These are phyloP conservation scores for Globisporangium irregulare DNA, from an alignment of 352 stramenopile species.

Conservation along the genomic window DNA sequence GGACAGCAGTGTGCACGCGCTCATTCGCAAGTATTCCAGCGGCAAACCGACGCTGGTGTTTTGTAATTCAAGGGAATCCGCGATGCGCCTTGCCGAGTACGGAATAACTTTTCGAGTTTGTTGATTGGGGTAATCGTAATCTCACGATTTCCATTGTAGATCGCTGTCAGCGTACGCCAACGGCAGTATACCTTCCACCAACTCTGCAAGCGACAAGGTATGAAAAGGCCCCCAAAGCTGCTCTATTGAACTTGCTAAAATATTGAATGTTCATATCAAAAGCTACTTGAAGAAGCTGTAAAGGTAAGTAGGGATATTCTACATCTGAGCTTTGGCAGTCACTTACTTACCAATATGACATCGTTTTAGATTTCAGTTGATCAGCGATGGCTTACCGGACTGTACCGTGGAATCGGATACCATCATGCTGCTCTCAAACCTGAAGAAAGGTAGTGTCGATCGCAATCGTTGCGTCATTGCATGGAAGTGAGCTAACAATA, in stretches of 20 bases:
- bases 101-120: background rate
- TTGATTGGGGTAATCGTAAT: background rate
- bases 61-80: constrained; percentile 34
- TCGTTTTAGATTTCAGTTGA: constrained; percentile 14
- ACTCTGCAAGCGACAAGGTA: constrained; percentile 12
- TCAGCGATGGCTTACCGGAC: constrained; percentile 10
- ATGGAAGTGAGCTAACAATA: background rate
- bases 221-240: background rate
- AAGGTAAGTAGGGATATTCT: constrained; percentile 1
- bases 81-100: constrained; percentile 29
- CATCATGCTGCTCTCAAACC: constrained; percentile 32
- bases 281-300: constrained; percentile 4
- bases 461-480: background rate
- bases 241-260: background rate
- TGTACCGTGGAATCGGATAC: constrained; percentile 29
- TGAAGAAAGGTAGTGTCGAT: constrained; percentile 22
- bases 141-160: constrained; percentile 1
- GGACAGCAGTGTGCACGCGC: constrained; percentile 38
- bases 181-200: background rate
- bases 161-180: background rate
- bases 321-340: background rate
- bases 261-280: background rate
- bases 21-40: constrained; percentile 39
- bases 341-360: background rate
- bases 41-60: constrained; percentile 62